Base-by-base conservation (phyloP, 2,329 filamentous ascomycete species). In the Myrmaecium sp. region DNA sequence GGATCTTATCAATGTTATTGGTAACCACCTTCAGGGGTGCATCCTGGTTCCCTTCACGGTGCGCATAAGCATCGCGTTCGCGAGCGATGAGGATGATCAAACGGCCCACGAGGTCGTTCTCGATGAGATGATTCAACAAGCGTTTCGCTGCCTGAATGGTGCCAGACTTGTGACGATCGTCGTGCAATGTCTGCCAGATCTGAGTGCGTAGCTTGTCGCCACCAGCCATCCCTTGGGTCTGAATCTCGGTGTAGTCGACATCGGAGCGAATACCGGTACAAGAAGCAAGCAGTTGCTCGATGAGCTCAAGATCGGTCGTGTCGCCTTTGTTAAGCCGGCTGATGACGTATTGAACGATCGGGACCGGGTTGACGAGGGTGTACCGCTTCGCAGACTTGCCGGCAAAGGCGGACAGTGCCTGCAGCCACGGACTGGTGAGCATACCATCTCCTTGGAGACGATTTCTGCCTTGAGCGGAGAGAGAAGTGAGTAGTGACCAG, bases 231-330 rank as follows among this genome's bases (percentile, higher is more conserved):
- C 81, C 83, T 34, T 80, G 61, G 15, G 93, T 67, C 51, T 94
- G 84, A 11, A 74, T 60, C 38, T 98, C 86, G 16, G 81, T 94
- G 43, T 93, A 86, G 43, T 84, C 81, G 27, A 74, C 68, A 33
- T 86, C 76, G 4, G 84, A 74, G 8, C 86, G 74, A 32, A 98
- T 84, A 23, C 91, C 91, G 11, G 81, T 82, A 89, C 98, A 95
- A 3, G 79, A 80, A 18, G 73, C 72, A 27, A 95, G 77, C 33
- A 98, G 67, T 43, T 95, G 82, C 44, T 89, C 79, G 21, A 98
- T 58, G 33, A 98, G 80, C 35, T 93, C 81, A 17, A 98, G 62
- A 47, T 95, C 84, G 6, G 80, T 91, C 1, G 83, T 77, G 39
- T 92, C 91, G 35, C 84, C 78, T 26, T 66, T 66, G 26, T 73